A percentile compares a stretch with the other conserved stretches of the same genome.
These are phyloP conservation scores for Bacidia rubella DNA, from an alignment of 495 filamentous ascomycete species.

Conservation along the genomic window DNA sequence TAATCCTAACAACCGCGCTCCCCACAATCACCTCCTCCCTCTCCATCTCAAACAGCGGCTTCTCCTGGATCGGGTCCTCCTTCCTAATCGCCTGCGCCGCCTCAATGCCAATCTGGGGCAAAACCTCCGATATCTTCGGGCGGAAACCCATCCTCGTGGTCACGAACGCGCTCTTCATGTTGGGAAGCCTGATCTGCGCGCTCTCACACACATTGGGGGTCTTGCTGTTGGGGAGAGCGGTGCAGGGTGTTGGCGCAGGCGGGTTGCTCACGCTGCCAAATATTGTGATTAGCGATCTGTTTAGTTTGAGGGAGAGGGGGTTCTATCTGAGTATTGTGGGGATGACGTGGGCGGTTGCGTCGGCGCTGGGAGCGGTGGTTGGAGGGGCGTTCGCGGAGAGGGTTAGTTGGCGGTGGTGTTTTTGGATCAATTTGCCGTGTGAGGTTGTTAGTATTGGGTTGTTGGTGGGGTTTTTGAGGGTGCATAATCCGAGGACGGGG, in stretches of 20 bases:
- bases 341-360: slow-evolving; percentile 42
- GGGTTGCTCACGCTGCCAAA: slow-evolving; percentile 38
- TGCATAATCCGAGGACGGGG: slow-evolving; percentile 63
- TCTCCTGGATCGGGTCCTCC: slow-evolving; percentile 3
- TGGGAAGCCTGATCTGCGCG: slow-evolving; percentile 36
- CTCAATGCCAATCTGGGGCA: slow-evolving; percentile 29
- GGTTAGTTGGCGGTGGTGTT: slow-evolving; percentile 37
- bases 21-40: slow-evolving; percentile 26
- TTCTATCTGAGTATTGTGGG: slow-evolving; percentile 41
- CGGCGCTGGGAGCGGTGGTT: slow-evolving; percentile 48
- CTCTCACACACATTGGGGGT: slow-evolving; percentile 34
- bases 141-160: slow-evolving; percentile 37
- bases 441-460: slow-evolving; percentile 24
- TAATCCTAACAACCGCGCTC: slow-evolving; percentile 37
- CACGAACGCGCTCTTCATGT: slow-evolving; percentile 32
- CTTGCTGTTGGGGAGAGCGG: slow-evolving; percentile 38
- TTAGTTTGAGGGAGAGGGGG: slow-evolving; percentile 38
- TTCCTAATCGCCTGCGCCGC: not conserved
- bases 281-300: slow-evolving; percentile 43
- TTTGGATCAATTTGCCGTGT: slow-evolving; percentile 60
- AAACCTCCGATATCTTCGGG: slow-evolving; percentile 46
- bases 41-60: not conserved
- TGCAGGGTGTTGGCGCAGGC: slow-evolving; percentile 42
- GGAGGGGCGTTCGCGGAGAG: slow-evolving; percentile 52
- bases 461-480: slow-evolving; percentile 36